Base-by-base conservation (phyloP, 805 yeast species). In the Lipomyces sp. region DNA sequence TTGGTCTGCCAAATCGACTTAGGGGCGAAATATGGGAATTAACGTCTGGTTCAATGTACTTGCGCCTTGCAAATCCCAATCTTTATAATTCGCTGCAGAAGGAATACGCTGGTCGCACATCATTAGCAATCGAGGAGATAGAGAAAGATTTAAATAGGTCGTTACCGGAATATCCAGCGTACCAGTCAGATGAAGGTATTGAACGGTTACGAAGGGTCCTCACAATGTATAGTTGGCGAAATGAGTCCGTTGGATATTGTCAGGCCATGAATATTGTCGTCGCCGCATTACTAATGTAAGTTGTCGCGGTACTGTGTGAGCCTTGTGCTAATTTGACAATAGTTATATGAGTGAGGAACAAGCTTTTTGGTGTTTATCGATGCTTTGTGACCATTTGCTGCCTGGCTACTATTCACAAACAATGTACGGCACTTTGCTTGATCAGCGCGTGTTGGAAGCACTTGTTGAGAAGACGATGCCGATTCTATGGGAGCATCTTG, bases 21-120 rank as follows among this genome's bases (percentile, higher is more conserved):
- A 84, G 99, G 71, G 99, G 99, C 50, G 99, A 95, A 75, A 81
- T 95, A 13, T 95, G 99, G 99, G 99, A 95, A 76, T 79, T 91
- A 62, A 86, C 92, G 61, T 86, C 91, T 55, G 99, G 99, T 2
- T 88, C 97, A 0, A 86, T 92, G 82, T 91, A 86, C 74, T 74
- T 85, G 62, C 81, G 98, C 60, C 84, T 87, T 73, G 85, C 85
- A 61, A 81, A 89, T 72, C 83, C 82, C 11, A 85, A 83, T 0
- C 86, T 85, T 57, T 95, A 93, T 77, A 75, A 80, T 54, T 77
- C 79, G 39, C 71, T 93, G 6, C 80, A 92, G 60, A 81, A 80
- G 2, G 87, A 85, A 18, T 87, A 90, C 74, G 82, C 79, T 39
- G 90, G 87, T 3, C 85, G 87, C 65, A 80, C 80, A 1, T 90